A percentile compares a stretch with the other conserved stretches of the same genome.
Conservation (phyloP, 192 early-diverging fungal species). For the Chytriomyces sp. region DNA sequence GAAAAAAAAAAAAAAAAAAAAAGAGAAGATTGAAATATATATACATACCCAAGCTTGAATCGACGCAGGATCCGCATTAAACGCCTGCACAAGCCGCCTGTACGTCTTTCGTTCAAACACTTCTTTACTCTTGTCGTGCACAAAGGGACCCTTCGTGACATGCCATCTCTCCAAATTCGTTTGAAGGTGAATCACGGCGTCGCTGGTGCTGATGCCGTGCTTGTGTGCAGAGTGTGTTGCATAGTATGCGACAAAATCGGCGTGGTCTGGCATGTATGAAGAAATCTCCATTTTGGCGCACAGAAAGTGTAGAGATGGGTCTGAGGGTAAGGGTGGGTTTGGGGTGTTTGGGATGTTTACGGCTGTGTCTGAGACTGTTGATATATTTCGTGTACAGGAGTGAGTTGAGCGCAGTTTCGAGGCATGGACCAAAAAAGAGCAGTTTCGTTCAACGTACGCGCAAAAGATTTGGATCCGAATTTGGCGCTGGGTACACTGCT, state of each 20-base stretch:
- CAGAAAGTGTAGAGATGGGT: slow-evolving; percentile 68
- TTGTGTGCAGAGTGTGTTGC: slow-evolving; percentile 78
- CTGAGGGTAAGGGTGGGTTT: slow-evolving; percentile 19
- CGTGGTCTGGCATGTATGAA: slow-evolving; percentile 79
- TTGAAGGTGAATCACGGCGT: slow-evolving; percentile 69
- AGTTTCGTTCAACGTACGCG: too few relatives aligned
- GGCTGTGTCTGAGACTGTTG: slow-evolving; percentile 8
- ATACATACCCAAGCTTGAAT: slow-evolving; percentile 71
- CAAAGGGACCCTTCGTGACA: slow-evolving; percentile 90
- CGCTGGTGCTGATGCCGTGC: slow-evolving; percentile 75
- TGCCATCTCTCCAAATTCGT: slow-evolving; percentile 80
- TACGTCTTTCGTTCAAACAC: slow-evolving; percentile 93
- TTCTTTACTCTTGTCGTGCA: slow-evolving; percentile 95
- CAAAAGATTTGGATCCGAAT: too few relatives aligned
- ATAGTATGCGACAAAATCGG: slow-evolving; percentile 89
- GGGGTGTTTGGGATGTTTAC: slow-evolving; percentile 44
- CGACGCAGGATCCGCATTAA: slow-evolving; percentile 75
- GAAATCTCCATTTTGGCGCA: slow-evolving; percentile 79
- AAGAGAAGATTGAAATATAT: neutral
- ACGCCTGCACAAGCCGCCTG: slow-evolving; percentile 78
- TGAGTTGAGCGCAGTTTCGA: too few relatives aligned
- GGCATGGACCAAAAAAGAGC: too few relatives aligned
- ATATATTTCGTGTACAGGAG: too few relatives aligned
- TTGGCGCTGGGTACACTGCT: too few relatives aligned
- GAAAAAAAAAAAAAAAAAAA: slow-evolving; percentile 1